Evolutionary conservation across 768 basidiomycete genomes (phyloP).

Genomic region (Pisolithus microcarpus): DNA sequence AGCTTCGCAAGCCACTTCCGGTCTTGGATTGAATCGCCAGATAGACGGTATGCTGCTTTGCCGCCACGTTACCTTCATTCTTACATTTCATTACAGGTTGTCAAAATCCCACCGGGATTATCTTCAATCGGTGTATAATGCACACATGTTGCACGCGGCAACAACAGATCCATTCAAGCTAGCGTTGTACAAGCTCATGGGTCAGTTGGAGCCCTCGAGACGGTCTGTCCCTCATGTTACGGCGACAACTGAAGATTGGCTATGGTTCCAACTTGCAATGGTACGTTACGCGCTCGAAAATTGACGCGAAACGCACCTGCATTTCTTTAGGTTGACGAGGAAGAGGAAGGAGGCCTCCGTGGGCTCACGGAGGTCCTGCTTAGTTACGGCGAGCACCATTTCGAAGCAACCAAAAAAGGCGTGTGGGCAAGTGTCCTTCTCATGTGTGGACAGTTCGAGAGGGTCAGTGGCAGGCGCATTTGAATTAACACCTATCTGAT

Average conservation of each 20-base stretch:
- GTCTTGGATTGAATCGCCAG: slow-evolving; percentile 75
- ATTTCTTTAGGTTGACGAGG: slow-evolving; percentile 59
- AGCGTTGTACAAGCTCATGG: slow-evolving; percentile 92
- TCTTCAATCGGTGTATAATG: slow-evolving; percentile 72
- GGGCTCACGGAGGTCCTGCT: slow-evolving; percentile 68
- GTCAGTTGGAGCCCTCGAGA: slow-evolving; percentile 77
- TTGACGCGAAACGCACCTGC: neutral
- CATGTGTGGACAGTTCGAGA: slow-evolving; percentile 91
- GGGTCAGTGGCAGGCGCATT: slow-evolving; percentile 41
- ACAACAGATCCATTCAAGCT: slow-evolving; percentile 93
- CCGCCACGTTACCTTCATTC: slow-evolving; percentile 2
- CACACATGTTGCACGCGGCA: slow-evolving; percentile 83
- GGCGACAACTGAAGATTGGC: slow-evolving; percentile 92
- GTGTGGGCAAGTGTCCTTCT: slow-evolving; percentile 80
- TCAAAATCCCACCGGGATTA: slow-evolving; percentile 74
- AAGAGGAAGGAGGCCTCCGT: slow-evolving; percentile 70
- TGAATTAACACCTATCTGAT: neutral
- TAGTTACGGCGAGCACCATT: slow-evolving; percentile 76
- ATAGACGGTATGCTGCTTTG: slow-evolving; percentile 48
- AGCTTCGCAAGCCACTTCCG: slow-evolving; percentile 79
- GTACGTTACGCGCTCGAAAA: slow-evolving; percentile 27
- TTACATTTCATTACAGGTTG: slow-evolving; percentile 35
- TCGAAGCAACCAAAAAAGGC: slow-evolving; percentile 59
- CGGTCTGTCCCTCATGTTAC: slow-evolving; percentile 81
- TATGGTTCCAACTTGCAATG: slow-evolving; percentile 95